Base-by-base conservation (phyloP, 805 yeast genomes). In the Naumovozyma baii region DNA sequence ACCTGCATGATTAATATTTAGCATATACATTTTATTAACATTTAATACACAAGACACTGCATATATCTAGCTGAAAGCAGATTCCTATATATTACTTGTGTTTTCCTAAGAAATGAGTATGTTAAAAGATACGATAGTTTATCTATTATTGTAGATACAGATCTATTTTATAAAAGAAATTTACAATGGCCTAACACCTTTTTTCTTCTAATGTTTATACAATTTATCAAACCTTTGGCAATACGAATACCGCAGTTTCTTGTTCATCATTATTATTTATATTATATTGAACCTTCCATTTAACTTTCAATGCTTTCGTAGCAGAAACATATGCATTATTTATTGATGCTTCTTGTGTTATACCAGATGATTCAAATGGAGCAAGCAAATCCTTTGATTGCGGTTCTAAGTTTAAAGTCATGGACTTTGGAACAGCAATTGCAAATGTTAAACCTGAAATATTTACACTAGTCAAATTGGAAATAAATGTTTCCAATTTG, bases 381-480 rank as follows among this genome's bases (percentile, higher is more conserved):
- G 68, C 66, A n/a, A 83, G 51, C 22, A 58, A 52, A 40, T 72
- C 75, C 39, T 74, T 69, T 7, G 80, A 68, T 56, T 80, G 87
- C 1, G 87, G 78, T 41, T 70, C 67, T 54, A 83, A 69, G 38
- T 66, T 69, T 46, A 83, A 66, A 37, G 66, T 66, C 52, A 79
- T 72, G 5, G 71, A 53, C 51, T 77, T 79, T 39, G 94, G 85
- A 25, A 78, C 86, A 0, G 94, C 92, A 30, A 82, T 59, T 53
- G 76, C 67, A 48, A 80, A 74, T 43, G 74, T 73, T 33, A 83
- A 58, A 42, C 70, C 68, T 5, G 71, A 59, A 26, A 82, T 58
- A 13, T 73, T 58, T 5, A 65, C 48, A 33, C 67, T 51, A 35
- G 68, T 63, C 7, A 64, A 44, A 59, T 80, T 82, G 37, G 82